Evolutionary conservation across 1,284 basidiomycete genomes (phyloP).

Genomic region (Exsudoporus floridanus): DNA sequence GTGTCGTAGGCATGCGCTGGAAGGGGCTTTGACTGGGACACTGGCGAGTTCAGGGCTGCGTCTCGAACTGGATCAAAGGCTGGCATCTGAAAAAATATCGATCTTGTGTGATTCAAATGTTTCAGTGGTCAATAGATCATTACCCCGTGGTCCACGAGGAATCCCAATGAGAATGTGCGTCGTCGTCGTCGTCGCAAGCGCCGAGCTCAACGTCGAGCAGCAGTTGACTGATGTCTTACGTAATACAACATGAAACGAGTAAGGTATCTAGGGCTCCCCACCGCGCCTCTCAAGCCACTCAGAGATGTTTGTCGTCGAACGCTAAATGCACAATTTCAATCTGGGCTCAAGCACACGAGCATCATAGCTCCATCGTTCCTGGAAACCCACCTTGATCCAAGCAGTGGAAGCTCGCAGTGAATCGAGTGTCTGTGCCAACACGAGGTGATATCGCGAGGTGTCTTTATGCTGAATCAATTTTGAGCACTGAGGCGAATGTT

Average conservation of each 20-base stretch:
- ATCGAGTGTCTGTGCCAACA: slow-evolving; percentile 67
- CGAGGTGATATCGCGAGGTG: slow-evolving; percentile 61
- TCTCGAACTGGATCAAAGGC: slow-evolving; percentile 82
- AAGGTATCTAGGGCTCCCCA: neutral
- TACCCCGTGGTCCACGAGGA: slow-evolving; percentile 1
- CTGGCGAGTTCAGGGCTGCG: slow-evolving; percentile 71
- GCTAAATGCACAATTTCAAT: slow-evolving; percentile 34
- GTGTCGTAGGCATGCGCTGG: slow-evolving; percentile 27
- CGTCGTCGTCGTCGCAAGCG: slow-evolving; percentile 15
- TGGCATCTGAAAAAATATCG: slow-evolving; percentile 48
- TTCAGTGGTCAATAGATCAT: slow-evolving; percentile 17
- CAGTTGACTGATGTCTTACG: slow-evolving; percentile 11
- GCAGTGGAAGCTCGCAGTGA: slow-evolving; percentile 56
- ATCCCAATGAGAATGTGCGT: slow-evolving; percentile 2
- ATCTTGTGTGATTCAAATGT: slow-evolving; percentile 1
- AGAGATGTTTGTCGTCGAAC: slow-evolving; percentile 55
- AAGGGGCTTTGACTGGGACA: slow-evolving; percentile 36
- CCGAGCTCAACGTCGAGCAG: neutral
- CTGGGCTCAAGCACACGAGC: neutral
- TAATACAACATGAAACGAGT: slow-evolving; percentile 10
- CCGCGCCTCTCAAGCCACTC: slow-evolving; percentile 56
- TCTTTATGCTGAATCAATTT: slow-evolving; percentile 52
- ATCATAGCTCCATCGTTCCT: neutral
- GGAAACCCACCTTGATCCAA: slow-evolving; percentile 56
- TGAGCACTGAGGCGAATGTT: slow-evolving; percentile 1